Evolutionary conservation across 108 stramenopile species (phyloP).

Genomic region (Parietichytrium sp.): DNA sequence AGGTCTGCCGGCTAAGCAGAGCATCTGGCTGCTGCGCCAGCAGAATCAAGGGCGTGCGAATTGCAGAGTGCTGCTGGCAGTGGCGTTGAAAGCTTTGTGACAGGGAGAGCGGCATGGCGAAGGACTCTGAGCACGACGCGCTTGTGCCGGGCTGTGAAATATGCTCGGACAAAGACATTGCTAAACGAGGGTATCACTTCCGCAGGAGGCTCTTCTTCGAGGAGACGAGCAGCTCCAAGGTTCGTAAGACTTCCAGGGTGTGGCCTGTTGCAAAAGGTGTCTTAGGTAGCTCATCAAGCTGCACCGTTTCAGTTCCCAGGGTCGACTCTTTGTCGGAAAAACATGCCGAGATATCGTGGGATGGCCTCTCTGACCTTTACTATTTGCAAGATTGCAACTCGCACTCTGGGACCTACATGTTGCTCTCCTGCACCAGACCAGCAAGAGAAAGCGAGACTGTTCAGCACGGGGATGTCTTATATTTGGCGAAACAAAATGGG

Average conservation of each 20-base stretch:
- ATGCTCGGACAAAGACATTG: background rate
- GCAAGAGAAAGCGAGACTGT: background rate
- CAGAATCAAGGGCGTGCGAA: too few species aligned
- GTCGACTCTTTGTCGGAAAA: background rate
- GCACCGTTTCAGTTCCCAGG: background rate
- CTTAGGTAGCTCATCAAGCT: background rate
- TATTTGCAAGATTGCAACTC: background rate
- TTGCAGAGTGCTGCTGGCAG: too few species aligned
- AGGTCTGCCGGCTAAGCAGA: too few species aligned
- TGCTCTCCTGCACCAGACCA: background rate
- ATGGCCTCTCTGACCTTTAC: background rate
- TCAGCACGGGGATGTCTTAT: too few species aligned
- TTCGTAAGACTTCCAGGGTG: background rate
- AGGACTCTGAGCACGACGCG: too few species aligned
- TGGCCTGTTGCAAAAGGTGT: background rate
- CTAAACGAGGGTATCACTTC: conserved; percentile 1
- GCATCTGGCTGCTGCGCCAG: too few species aligned
- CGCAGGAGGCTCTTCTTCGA: background rate
- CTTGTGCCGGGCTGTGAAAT: conserved; percentile 23
- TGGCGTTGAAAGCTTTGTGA: too few species aligned
- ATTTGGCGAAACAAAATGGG: too few species aligned
- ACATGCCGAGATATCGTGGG: background rate
- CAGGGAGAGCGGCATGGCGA: too few species aligned
- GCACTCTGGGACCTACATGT: background rate
- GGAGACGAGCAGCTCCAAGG: background rate